Evolutionary conservation across 2,329 filamentous ascomycete species (phyloP), one percentile per base, ranked within the genome.

Genomic region (Epichloe scottii): DNA sequence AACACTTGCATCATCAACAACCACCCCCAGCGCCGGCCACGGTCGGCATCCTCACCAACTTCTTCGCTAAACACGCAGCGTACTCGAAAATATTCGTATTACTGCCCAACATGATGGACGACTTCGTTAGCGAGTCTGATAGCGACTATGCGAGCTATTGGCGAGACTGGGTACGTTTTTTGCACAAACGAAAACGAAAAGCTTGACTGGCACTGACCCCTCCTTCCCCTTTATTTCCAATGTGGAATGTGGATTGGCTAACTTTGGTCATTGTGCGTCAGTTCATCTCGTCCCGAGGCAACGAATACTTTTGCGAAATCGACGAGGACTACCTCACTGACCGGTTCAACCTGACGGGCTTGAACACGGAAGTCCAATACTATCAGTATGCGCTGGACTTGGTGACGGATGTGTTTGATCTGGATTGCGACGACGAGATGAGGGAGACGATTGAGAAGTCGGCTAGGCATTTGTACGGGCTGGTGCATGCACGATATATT

Each of bases 271-370:
- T 47, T 42, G 38, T 41, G 19, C 19, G 43, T 4, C 64, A 98
- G 93, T 98, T 98, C 68, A 96, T 97, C 62, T 96, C 91, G 4
- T 95, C 90, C 5, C 82, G 93, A 51, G 93, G 93, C 58, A 97
- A 98, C 71, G 93, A 98, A 68, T 98, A 98, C 71, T 98, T 97
- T 64, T 98, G 93, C 79, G 93, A 98, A 67, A 97, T 98, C 62
- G 93, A 98, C 69, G 93, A 98, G 68, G 93, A 98, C 63, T 98
- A 98, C 69, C 78, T 98, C 45, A 97, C 90, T 48, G 93, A 98
- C 68, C 84, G 93, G 48, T 98, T 98, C 79, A 98, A 98, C 71
- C 76, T 98, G 55, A 98, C 93, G 0, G 93, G 93, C 38, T 79
- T 98, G 48, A 96, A 97, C 71, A 91, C 89, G 37, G 93, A 98